These are phyloP conservation scores for Candida tetrigidarum DNA, from an alignment of 1,139 yeast species.

Conservation along the genomic window DNA sequence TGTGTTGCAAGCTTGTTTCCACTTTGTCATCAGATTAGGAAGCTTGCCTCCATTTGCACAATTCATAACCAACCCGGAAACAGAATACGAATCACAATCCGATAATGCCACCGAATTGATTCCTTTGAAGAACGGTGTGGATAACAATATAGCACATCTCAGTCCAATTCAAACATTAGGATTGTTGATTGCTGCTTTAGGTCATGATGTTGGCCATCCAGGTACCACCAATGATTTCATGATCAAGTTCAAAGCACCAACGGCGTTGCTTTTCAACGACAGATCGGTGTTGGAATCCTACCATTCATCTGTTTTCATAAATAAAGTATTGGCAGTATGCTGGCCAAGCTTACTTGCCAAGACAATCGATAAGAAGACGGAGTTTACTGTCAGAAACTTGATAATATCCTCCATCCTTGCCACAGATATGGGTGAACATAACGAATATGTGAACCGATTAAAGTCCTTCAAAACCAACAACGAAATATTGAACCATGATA, in stretches of 20 bases:
- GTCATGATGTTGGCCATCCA: slow-evolving; percentile 97
- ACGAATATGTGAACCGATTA: slow-evolving; percentile 64
- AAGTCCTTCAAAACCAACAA: slow-evolving; percentile 26
- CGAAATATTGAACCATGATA: slow-evolving; percentile 21
- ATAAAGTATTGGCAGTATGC: slow-evolving; percentile 56
- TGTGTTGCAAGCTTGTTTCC: slow-evolving; percentile 88
- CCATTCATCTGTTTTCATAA: slow-evolving; percentile 73
- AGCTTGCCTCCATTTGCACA: slow-evolving; percentile 49
- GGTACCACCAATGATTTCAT: slow-evolving; percentile 86
- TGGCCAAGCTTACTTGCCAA: slow-evolving; percentile 60
- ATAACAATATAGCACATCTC: slow-evolving; percentile 24
- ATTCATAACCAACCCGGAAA: slow-evolving; percentile 34
- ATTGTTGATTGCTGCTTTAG: slow-evolving; percentile 79
- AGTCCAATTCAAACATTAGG: slow-evolving; percentile 57
- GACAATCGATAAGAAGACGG: slow-evolving; percentile 23
- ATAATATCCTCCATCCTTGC: slow-evolving; percentile 65
- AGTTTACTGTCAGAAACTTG: slow-evolving; percentile 32
- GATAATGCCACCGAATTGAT: slow-evolving; percentile 9
- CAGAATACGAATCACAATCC: slow-evolving; percentile 1
- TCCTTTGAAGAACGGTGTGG: not conserved
- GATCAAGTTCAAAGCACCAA: slow-evolving; percentile 63
- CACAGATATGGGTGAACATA: slow-evolving; percentile 95
- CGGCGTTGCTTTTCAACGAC: slow-evolving; percentile 64
- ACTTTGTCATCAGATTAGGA: slow-evolving; percentile 54
- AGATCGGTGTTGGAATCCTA: slow-evolving; percentile 81